phyloP scores from a whole-genome alignment of 768 basidiomycete species.

The Suillus subluteus region DNA sequence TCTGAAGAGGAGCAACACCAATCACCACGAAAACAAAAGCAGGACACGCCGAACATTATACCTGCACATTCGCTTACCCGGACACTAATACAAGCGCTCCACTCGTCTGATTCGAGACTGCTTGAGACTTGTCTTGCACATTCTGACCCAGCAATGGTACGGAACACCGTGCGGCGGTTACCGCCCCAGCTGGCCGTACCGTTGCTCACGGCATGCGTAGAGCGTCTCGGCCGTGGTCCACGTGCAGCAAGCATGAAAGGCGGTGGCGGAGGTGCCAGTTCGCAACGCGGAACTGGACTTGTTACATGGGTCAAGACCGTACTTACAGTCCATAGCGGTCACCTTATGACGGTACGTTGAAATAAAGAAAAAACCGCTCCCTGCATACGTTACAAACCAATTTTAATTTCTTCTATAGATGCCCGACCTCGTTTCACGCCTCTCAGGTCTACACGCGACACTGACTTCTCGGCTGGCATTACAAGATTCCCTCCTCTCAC shows the following conservation, averaged over 20 bases:
- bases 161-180: slow-evolving; percentile 83
- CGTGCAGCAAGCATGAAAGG: slow-evolving; percentile 76
- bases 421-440: slow-evolving; percentile 86
- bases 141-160: slow-evolving; percentile 78
- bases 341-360: slow-evolving; percentile 89
- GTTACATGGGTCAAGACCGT: slow-evolving; percentile 82
- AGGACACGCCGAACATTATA: slow-evolving; percentile 44
- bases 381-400: neutral
- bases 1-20: slow-evolving; percentile 50
- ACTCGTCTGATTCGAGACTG: slow-evolving; percentile 88
- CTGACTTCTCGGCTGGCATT: slow-evolving; percentile 79
- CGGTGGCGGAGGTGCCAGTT: slow-evolving; percentile 77
- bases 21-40: slow-evolving; percentile 22
- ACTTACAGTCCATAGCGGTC: slow-evolving; percentile 82
- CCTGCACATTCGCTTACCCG: slow-evolving; percentile 90
- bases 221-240: slow-evolving; percentile 79
- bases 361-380: neutral
- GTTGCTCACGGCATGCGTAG: slow-evolving; percentile 85
- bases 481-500: slow-evolving; percentile 81
- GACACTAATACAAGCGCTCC: slow-evolving; percentile 93
- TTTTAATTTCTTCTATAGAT: slow-evolving; percentile 54
- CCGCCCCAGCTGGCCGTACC: slow-evolving; percentile 88
- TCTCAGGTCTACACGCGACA: slow-evolving; percentile 83
- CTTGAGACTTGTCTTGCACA: slow-evolving; percentile 87
- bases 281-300: slow-evolving; percentile 71